These are phyloP conservation scores for Pseudopyricularia javanii DNA, from an alignment of 2,329 filamentous ascomycete genomes.

Conservation along the genomic window DNA sequence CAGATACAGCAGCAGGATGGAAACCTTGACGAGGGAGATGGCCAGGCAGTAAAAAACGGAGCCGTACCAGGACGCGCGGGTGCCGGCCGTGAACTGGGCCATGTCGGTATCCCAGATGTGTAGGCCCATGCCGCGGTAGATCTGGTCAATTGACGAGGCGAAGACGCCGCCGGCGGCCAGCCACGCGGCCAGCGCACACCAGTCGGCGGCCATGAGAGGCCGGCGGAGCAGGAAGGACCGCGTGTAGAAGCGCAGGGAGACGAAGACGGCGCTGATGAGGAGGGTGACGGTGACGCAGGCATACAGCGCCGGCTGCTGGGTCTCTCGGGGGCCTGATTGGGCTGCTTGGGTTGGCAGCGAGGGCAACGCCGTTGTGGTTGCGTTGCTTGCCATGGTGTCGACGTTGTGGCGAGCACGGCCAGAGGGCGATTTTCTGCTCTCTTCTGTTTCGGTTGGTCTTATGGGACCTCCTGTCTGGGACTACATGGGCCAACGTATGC, in stretches of 20 bases:
- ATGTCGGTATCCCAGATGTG: slow-evolving; percentile 2
- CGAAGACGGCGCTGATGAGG: slow-evolving; percentile 18
- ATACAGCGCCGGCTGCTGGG: slow-evolving; percentile 12
- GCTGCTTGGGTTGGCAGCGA: neutral
- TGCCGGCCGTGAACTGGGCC: neutral
- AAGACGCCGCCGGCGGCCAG: neutral
- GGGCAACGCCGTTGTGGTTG: neutral
- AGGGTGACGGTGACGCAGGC: slow-evolving; percentile 13
- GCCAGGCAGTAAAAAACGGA: slow-evolving; percentile 15
- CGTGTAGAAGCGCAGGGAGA: slow-evolving; percentile 26
- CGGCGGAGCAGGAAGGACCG: neutral
- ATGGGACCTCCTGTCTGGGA: too few relatives aligned
- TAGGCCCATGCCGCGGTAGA: neutral
- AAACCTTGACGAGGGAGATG: slow-evolving; percentile 14
- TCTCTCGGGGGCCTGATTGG: slow-evolving; percentile 4
- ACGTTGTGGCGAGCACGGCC: too few relatives aligned
- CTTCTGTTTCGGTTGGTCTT: too few relatives aligned
- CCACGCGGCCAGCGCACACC: neutral
- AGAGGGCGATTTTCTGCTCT: too few relatives aligned
- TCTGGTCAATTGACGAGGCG: neutral
- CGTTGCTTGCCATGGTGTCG: neutral
- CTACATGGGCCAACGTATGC: too few relatives aligned
- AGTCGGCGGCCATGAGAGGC: neutral
- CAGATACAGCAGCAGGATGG: slow-evolving; percentile 17
- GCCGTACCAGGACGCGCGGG: slow-evolving; percentile 12